A percentile compares a stretch with the other conserved stretches of the same genome.
These are phyloP conservation scores for Candida ortonii DNA, from an alignment of 805 yeast species.

Conservation along the genomic window DNA sequence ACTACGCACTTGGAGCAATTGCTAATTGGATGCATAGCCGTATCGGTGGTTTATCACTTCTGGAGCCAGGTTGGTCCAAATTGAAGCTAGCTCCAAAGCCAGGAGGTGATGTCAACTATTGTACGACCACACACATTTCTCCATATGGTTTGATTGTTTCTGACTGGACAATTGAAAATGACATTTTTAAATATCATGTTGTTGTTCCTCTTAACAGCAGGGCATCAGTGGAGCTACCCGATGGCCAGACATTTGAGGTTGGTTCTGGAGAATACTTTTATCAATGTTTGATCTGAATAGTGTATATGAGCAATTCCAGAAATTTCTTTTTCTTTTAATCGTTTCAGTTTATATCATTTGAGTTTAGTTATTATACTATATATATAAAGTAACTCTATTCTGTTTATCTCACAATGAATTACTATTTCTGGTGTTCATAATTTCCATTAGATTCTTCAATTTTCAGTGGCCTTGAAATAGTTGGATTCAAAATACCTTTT, in stretches of 20 bases:
- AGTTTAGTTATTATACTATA: no score
- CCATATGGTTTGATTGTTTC: conserved; percentile 13
- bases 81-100: conserved; percentile 14
- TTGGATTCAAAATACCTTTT: conserved; percentile 37
- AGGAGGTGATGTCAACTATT: conserved; percentile 12
- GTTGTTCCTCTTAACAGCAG: conserved; percentile 11
- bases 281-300: no score
- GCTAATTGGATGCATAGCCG: conserved; percentile 21
- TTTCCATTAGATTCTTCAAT: conserved; percentile 5
- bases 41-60: conserved; percentile 18
- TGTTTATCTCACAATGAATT: no score
- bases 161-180: conserved; percentile 11
- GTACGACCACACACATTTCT: conserved; percentile 11
- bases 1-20: conserved; percentile 25
- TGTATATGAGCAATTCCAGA: no score
- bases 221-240: conserved; percentile 13
- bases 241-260: conserved; percentile 10
- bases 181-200: conserved; percentile 9
- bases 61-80: conserved; percentile 21
- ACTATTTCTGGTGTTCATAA: no score
- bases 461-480: conserved; percentile 38
- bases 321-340: no score
- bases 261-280: conserved; percentile 18
- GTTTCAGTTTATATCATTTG: no score
- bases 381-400: no score